Conservation (phyloP, 768 basidiomycete species). For the Amanita subjunquillea region DNA sequence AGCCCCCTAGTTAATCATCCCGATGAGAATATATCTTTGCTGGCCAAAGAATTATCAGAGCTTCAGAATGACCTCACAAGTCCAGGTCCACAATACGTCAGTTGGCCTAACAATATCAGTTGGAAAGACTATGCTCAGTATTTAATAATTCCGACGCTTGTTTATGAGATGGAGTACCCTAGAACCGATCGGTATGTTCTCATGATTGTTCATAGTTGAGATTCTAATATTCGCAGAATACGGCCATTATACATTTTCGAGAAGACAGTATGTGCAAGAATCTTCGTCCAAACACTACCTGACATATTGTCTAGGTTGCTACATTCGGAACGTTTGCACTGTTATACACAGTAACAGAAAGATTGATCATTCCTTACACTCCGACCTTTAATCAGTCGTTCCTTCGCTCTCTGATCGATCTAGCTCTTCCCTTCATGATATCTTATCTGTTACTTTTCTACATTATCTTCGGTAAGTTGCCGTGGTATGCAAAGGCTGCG, state of each 20-base stretch:
- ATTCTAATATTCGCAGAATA: constrained; percentile 27
- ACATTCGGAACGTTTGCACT: constrained; percentile 95
- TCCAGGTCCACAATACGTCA: constrained; percentile 52
- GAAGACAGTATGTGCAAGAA: constrained; percentile 39
- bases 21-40: constrained; percentile 45
- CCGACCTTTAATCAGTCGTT: constrained; percentile 64
- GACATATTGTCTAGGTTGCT: constrained; percentile 51
- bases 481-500: neutral
- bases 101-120: constrained; percentile 82
- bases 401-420: constrained; percentile 67
- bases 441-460: constrained; percentile 82
- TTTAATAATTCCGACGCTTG: constrained; percentile 82
- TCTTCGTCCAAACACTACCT: constrained; percentile 21
- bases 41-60: constrained; percentile 71
- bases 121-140: constrained; percentile 77
- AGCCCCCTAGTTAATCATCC: constrained; percentile 60
- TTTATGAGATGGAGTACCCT: constrained; percentile 96
- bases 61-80: constrained; percentile 69
- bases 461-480: constrained; percentile 64
- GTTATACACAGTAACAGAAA: constrained; percentile 89
- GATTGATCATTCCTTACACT: constrained; percentile 81
- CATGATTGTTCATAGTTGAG: neutral
- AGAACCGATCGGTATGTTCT: constrained; percentile 64
- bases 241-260: constrained; percentile 79
- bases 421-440: constrained; percentile 90